Conservation (phyloP, 768 basidiomycete genomes). For the Panellus pusillus region DNA sequence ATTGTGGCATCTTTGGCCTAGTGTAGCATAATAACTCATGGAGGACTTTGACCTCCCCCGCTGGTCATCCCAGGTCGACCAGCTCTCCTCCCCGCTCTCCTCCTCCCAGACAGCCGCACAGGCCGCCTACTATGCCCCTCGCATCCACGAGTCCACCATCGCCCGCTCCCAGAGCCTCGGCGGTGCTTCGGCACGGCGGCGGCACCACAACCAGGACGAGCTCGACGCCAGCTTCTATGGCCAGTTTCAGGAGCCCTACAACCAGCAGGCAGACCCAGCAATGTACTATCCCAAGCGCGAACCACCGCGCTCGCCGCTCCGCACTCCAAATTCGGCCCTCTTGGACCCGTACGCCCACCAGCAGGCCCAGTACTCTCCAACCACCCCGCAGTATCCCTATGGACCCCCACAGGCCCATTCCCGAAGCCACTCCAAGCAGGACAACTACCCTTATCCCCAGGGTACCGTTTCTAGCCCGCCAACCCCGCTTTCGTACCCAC, state of each 20-base stretch:
- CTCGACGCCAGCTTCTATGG: conserved; percentile 20
- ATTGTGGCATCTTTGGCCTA: conserved; percentile 41
- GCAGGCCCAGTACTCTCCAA: conserved; percentile 67
- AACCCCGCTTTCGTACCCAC: conserved; percentile 68
- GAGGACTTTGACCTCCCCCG: conserved; percentile 67
- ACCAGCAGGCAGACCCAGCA: conserved; percentile 45
- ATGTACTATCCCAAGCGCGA: conserved; percentile 50
- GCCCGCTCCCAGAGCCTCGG: conserved; percentile 37
- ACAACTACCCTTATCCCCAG: conserved; percentile 52
- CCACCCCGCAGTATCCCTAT: conserved; percentile 53
- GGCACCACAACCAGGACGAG: conserved; percentile 24
- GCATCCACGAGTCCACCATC: conserved; percentile 54
- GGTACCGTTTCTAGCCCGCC: conserved; percentile 67
- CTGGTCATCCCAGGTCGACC: conserved; percentile 67
- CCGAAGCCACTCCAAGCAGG: conserved; percentile 55
- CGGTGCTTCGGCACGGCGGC: conserved; percentile 29
- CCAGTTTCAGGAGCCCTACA: conserved; percentile 1
- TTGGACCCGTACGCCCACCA: conserved; percentile 69
- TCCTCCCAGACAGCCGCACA: conserved; percentile 50
- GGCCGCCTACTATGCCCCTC: conserved; percentile 50
- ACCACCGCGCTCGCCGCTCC: conserved; percentile 66
- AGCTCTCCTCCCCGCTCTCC: conserved; percentile 32
- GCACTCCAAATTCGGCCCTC: conserved; percentile 48
- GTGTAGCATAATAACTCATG: neutral
- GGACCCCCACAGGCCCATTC: conserved; percentile 44